Conservation (phyloP, 2,329 filamentous ascomycete genomes). For the Didymella segeticola region DNA sequence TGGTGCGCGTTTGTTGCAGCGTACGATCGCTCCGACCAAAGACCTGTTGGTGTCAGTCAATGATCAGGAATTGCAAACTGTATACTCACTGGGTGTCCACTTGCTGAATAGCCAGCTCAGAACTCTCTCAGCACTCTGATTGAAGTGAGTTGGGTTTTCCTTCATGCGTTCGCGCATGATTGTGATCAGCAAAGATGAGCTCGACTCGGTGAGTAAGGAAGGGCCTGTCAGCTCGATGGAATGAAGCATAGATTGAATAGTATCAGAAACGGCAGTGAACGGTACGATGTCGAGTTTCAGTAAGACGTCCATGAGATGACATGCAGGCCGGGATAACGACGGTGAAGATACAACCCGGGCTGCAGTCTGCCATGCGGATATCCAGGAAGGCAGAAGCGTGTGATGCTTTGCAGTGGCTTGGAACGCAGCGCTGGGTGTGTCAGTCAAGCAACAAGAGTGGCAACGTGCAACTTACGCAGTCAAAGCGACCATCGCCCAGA, state of each 20-base stretch:
- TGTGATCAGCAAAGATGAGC: constrained; percentile 73
- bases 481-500: constrained; percentile 86
- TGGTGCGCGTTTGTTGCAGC: constrained; percentile 69
- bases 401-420: constrained; percentile 33
- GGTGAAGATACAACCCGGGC: constrained; percentile 73
- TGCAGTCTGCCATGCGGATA: constrained; percentile 76
- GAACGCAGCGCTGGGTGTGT: constrained; percentile 36
- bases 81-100: constrained; percentile 77
- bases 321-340: constrained; percentile 77
- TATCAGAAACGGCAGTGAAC: constrained; percentile 71
- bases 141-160: constrained; percentile 72
- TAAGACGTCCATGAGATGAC: constrained; percentile 73
- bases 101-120: constrained; percentile 81
- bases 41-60: constrained; percentile 40
- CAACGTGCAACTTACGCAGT: constrained; percentile 66
- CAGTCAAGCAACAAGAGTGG: not conserved
- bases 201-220: constrained; percentile 77
- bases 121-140: constrained; percentile 72
- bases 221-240: constrained; percentile 85
- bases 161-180: constrained; percentile 71
- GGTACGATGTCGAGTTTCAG: constrained; percentile 70
- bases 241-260: constrained; percentile 74
- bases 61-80: too few relatives aligned
- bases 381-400: constrained; percentile 64
- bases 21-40: constrained; percentile 67